phyloP scores from a whole-genome alignment of 1,284 basidiomycete genomes.

The Trametes versicolor region DNA sequence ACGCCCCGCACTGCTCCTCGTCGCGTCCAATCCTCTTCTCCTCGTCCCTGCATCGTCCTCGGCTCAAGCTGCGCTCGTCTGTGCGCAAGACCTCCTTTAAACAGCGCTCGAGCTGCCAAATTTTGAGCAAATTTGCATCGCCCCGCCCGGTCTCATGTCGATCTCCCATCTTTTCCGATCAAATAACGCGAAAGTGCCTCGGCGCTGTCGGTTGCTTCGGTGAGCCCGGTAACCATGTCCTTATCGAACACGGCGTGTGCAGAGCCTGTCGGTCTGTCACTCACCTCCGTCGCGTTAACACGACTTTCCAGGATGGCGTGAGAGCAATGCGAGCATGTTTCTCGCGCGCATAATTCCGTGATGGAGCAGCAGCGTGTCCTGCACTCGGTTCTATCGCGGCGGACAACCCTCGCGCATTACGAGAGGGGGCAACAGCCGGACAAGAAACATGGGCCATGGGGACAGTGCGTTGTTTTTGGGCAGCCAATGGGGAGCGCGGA shows the following conservation, averaged over 20 bases:
- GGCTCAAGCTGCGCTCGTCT: neutral
- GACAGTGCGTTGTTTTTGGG: conserved; percentile 26
- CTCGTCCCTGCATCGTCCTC: neutral
- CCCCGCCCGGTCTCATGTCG: neutral
- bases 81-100: neutral
- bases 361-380: neutral
- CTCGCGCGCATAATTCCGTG: neutral
- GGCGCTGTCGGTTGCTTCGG: conserved; percentile 29
- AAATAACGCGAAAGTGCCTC: conserved; percentile 14
- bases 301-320: conserved; percentile 12
- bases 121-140: conserved; percentile 16
- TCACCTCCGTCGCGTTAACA: conserved; percentile 11
- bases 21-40: neutral
- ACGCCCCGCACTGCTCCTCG: neutral
- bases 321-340: neutral
- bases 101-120: neutral
- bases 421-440: conserved; percentile 7
- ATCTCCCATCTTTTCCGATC: conserved; percentile 13
- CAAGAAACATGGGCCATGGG: conserved; percentile 5
- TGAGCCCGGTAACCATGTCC: conserved; percentile 28
- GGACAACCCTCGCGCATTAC: neutral
- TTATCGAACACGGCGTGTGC: conserved; percentile 10
- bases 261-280: conserved; percentile 1
- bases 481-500: conserved; percentile 25
- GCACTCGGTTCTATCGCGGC: neutral